Conservation (phyloP, 495 filamentous ascomycete species). For the Penicillium robsamsonii region DNA sequence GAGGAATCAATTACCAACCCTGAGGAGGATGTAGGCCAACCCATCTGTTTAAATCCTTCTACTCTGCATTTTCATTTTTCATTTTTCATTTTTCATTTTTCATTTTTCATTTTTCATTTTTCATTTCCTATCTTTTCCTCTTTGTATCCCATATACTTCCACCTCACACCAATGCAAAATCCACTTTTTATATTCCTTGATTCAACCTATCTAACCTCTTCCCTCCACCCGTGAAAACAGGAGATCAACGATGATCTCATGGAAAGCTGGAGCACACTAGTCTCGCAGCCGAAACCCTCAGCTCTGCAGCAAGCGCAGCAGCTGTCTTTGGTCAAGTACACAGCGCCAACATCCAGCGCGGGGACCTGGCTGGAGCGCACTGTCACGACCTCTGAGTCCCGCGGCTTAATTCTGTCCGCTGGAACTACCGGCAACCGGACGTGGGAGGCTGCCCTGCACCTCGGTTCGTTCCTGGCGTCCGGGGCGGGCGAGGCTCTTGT, state of each 20-base stretch:
- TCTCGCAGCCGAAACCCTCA: slow-evolving; percentile 57
- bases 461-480: slow-evolving; percentile 68
- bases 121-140: slow-evolving; percentile 5
- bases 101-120: background rate
- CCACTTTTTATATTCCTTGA: background rate
- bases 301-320: slow-evolving; percentile 66
- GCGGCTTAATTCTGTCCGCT: slow-evolving; percentile 65
- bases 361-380: slow-evolving; percentile 41
- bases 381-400: slow-evolving; percentile 58
- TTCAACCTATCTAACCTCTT: slow-evolving; percentile 5
- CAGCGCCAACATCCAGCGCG: slow-evolving; percentile 33
- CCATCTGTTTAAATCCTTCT: slow-evolving; percentile 8
- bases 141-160: slow-evolving; percentile 4
- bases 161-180: slow-evolving; percentile 1
- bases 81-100: background rate
- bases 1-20: slow-evolving; percentile 70
- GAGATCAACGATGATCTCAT: slow-evolving; percentile 76
- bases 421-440: slow-evolving; percentile 87
- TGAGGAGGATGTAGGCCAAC: slow-evolving; percentile 73
- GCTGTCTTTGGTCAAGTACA: slow-evolving; percentile 73
- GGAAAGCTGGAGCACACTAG: slow-evolving; percentile 54
- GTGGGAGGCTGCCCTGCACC: slow-evolving; percentile 90
- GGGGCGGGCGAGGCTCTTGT: slow-evolving; percentile 44
- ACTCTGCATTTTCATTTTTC: background rate
- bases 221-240: slow-evolving; percentile 39